Conservation (phyloP, 768 basidiomycete species). For the Coprinopsis sp. region DNA sequence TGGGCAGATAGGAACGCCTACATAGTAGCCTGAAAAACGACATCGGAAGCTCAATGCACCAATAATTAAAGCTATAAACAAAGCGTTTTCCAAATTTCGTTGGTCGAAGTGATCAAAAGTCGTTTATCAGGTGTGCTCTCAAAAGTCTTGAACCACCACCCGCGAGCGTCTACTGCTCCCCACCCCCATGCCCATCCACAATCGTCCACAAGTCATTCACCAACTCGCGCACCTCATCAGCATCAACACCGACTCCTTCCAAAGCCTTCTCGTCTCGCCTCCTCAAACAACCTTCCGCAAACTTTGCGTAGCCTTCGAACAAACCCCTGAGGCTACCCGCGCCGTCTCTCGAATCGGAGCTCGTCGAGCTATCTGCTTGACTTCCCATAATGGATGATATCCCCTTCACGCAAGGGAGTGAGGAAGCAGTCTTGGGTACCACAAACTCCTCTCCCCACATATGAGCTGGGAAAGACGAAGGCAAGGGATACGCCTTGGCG, state of each 20-base stretch:
- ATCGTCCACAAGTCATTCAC: slow-evolving; percentile 57
- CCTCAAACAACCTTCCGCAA: slow-evolving; percentile 41
- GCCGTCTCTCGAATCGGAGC: too few species aligned
- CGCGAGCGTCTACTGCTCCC: neutral
- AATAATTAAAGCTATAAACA: too few species aligned
- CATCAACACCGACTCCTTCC: slow-evolving; percentile 36
- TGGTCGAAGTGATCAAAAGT: too few species aligned
- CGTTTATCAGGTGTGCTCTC: neutral
- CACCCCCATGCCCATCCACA: slow-evolving; percentile 36
- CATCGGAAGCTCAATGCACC: too few species aligned
- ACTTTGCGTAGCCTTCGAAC: slow-evolving; percentile 49
- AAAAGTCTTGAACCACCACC: neutral
- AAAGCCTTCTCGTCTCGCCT: slow-evolving; percentile 30
- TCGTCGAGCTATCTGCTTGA: too few species aligned
- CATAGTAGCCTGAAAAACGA: too few species aligned
- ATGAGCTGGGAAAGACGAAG: slow-evolving; percentile 54
- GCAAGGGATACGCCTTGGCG: slow-evolving; percentile 51
- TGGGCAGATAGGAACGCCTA: too few species aligned
- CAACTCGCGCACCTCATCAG: slow-evolving; percentile 56
- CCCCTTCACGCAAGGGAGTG: slow-evolving; percentile 10
- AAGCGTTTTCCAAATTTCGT: too few species aligned
- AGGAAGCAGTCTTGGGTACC: neutral
- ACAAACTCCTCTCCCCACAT: slow-evolving; percentile 22
- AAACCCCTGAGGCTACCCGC: slow-evolving; percentile 32
- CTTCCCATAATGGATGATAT: slow-evolving; percentile 47